Base-by-base conservation (phyloP, 768 basidiomycete species). In the Tricholoma saponaceum region DNA sequence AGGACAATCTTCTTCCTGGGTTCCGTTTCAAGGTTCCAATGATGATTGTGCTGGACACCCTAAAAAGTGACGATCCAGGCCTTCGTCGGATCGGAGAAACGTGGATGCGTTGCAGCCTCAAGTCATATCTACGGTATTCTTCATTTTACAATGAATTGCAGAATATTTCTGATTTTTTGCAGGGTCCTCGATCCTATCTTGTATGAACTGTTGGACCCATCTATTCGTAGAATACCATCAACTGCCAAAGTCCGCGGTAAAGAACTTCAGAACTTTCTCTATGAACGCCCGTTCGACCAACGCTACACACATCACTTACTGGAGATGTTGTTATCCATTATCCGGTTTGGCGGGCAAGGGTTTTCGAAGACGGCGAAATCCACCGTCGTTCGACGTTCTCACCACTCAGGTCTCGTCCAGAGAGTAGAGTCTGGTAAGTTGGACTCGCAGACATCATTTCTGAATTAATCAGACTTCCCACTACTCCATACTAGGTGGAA, bases 61-160 rank as follows among this genome's bases (percentile, higher is more conserved):
- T 98, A 50, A 87, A 86, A 64, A 86, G 79, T 37, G 85, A 87
- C 30, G 86, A 93, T 61, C 90, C 92, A 7, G 74, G 74, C 58
- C 70, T 90, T 9, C 85, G 89, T 25, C 82, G 93, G 10, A 79
- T 90, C 30, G 92, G 91, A 13, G 96, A 98, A 70, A 94, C 94
- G 0, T 99, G 97, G 97, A 94, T 99, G 89, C 83, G 95, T 25
- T 94, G 92, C 66, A 93, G 86, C 64, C 78, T 98, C 28, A 91
- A 89, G 68, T 95, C 94, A 1, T 96, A 96, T 68, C 76, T 94
- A 57, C 84, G 95, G 94, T 95, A 70, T 33, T 50, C 20, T 0
- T 20, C 28, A 57, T 51, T 52, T 58, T 14, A 12, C 12, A 13
- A 6, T 18, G n/a, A 18, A 20, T 4, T 14, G 28, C 26, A 4